Evolutionary conservation across 148 eudicot species (phyloP), one percentile per base, ranked within the genome.

Genomic region (Dysphania ambrosioides): DNA sequence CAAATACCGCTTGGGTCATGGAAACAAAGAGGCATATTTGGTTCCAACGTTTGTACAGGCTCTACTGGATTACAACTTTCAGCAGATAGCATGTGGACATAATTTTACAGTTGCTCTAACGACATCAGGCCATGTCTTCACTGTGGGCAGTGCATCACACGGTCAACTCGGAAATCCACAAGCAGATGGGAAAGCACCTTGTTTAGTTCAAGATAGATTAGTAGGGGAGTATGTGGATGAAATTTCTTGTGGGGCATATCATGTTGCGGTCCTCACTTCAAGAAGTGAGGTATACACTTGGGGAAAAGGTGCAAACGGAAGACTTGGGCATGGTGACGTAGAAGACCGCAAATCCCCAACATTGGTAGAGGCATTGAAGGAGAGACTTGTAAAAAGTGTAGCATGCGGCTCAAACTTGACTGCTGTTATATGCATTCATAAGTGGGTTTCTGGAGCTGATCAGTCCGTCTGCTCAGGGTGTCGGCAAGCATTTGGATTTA

Each of bases 161-260:
- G 96, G 96, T 70, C 96, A 90, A 66, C 79, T 90, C 8, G 96
- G 96, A 30, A 90, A 88, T 76, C 83, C 92, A 23, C 82, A 78
- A 66, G 87, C 88, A 5, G 87, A 90, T 55, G 96, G 92, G 0
- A 88, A 84, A 70, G 44, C 64, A 35, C 92, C 96, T 51, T 86
- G 88, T 73, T 76, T 90, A 44, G 96, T 90, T 55, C 96, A 90
- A 77, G 92, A 88, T 10, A 84, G 78, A 60, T 80, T 90, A 56
- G 85, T 88, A 1, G 92, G 92, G 19, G 92, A 90, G 78, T 90
- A 82, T 78, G 92, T 90, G 13, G 96, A 90, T 81, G 92, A 90
- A 66, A 88, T 90, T 56, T 75, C 96, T 5, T 90, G 96, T 77
- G 92, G 96, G 18, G 82, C 87, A 26, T 74, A 73, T 67, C 96